Conservation (phyloP, 371 early-diverging fungal genomes). For the Mortierella sp. region DNA sequence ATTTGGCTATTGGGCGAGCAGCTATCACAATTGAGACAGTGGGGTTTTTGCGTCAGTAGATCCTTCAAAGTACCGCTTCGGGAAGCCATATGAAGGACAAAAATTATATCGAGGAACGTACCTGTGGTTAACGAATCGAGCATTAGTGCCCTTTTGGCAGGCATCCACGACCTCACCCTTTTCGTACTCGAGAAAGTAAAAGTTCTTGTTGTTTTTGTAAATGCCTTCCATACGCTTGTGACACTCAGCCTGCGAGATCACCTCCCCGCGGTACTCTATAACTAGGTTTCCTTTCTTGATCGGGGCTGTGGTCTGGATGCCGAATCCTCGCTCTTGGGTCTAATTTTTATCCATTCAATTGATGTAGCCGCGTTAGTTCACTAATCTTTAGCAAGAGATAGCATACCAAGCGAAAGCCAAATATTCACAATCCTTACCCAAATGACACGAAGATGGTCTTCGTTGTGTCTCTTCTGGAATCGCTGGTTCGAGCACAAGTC, state of each 20-base stretch:
- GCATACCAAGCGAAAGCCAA: background rate
- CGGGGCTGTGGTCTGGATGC: conserved; percentile 73
- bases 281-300: conserved; percentile 78
- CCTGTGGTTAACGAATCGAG: conserved; percentile 82
- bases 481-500: conserved; percentile 82
- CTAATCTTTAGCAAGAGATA: background rate
- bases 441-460: conserved; percentile 74
- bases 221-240: conserved; percentile 80
- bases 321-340: conserved; percentile 82
- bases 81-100: background rate
- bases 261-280: conserved; percentile 92
- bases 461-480: conserved; percentile 72
- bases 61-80: background rate
- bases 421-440: conserved; percentile 60
- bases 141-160: conserved; percentile 80
- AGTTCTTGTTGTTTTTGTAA: conserved; percentile 76
- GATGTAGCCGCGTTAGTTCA: background rate
- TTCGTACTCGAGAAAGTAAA: conserved; percentile 87
- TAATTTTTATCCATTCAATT: conserved; percentile 31
- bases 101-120: conserved; percentile 9
- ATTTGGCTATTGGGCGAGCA: conserved; percentile 96
- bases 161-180: conserved; percentile 88
- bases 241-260: conserved; percentile 79
- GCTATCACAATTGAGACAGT: conserved; percentile 32
- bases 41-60: background rate